Evolutionary conservation across 805 yeast genomes (phyloP), one percentile per base, ranked within the genome.

Genomic region (Yarrowia divulgata): DNA sequence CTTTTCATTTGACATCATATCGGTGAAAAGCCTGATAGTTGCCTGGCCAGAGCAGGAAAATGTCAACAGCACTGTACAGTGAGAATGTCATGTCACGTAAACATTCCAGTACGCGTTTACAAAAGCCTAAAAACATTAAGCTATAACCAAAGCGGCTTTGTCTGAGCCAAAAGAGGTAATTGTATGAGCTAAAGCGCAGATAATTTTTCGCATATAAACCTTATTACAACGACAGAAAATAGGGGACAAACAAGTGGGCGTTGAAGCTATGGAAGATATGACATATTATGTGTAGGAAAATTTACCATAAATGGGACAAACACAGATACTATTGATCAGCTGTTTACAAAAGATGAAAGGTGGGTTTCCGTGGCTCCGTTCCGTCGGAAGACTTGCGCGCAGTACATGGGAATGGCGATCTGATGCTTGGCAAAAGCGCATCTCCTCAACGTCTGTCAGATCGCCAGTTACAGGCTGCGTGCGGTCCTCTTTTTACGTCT

Each of bases 11-110:
- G 42, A 19, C 42, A 52, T 52, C 58, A 43, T 52, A 52, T 52
- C 43, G 43, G 43, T 3, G 34, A 50, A 52, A n/a, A 54, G 60
- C 35, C 58, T 18, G 43, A 49, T 49, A 8, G 23, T 10, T 12
- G 14, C n/a, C 16, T 35, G 16, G 57, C 57, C 40, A 10, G 10
- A 16, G 6, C 3, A 8, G 60, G 45, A 39, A 19, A 3, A 23
- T 14, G 45, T 39, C 19, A 54, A 37, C 60, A 54, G 13, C 34
- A 9, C 60, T 54, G 60, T 54, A 54, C 32, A 32, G 58, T 19
- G 60, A 39, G 35, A 18, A 12, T 52, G 43, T 13, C 60, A 32
- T 35, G 60, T 54, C 60, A 39, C 60, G 60, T 54, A 54, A 54
- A 54, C 60, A 54, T 54, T 54, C 60, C 60, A 54, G 23, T 8